A percentile compares a stretch with the other conserved stretches of the same genome.
These are phyloP conservation scores for Grifola frondosa DNA, from an alignment of 1,284 basidiomycete genomes.

Conservation along the genomic window DNA sequence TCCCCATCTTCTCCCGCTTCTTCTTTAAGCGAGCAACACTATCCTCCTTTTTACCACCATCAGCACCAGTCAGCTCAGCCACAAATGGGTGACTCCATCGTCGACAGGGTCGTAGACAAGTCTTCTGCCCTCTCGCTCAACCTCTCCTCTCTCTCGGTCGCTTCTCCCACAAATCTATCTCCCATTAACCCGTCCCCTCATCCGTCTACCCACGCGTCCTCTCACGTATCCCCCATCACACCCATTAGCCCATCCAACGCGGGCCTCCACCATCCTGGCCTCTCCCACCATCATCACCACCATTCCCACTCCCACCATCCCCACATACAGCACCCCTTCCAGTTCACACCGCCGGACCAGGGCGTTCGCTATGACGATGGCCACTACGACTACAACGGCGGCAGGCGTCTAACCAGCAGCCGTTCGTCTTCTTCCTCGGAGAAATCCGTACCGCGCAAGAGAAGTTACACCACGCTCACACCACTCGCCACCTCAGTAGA, in stretches of 20 bases:
- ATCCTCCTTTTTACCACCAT: conserved; percentile 30
- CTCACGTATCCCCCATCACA: conserved; percentile 51
- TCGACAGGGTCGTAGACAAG: conserved; percentile 31
- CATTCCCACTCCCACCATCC: conserved; percentile 31
- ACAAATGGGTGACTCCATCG: conserved; percentile 21
- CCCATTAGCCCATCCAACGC: conserved; percentile 53
- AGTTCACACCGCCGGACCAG: conserved; percentile 38
- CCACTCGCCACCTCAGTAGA: conserved; percentile 39
- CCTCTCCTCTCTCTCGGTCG: conserved; percentile 59
- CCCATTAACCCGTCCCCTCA: conserved; percentile 52
- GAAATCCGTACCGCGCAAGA: conserved; percentile 56
- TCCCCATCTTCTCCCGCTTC: conserved; percentile 38
- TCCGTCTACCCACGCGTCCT: conserved; percentile 34
- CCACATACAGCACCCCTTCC: conserved; percentile 41
- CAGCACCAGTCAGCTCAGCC: conserved; percentile 30
- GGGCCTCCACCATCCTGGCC: conserved; percentile 32
- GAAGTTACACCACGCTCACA: conserved; percentile 55
- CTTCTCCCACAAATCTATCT: conserved; percentile 61
- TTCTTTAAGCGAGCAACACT: conserved; percentile 32
- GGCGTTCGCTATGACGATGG: conserved; percentile 35
- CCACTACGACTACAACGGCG: conserved; percentile 30
- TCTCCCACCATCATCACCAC: conserved; percentile 27
- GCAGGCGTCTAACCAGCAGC: conserved; percentile 32
- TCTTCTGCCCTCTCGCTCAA: conserved; percentile 57
- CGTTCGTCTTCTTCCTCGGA: conserved; percentile 43